Evolutionary conservation across 495 filamentous ascomycete species (phyloP), one percentile per base, ranked within the genome.

Genomic region (Talaromyces borbonicus): DNA sequence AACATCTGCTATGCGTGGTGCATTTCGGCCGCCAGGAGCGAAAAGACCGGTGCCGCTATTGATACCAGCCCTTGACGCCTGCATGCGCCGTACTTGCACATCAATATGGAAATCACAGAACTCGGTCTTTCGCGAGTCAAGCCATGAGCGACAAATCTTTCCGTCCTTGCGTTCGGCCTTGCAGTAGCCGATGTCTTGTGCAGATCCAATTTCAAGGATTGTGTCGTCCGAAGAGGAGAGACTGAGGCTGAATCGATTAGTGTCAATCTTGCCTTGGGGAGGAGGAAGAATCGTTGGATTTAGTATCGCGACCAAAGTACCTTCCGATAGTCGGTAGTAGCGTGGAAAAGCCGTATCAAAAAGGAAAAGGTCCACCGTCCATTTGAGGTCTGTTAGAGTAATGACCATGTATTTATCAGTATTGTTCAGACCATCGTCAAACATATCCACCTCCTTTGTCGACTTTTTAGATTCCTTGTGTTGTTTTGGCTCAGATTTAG

Each of bases 101-200:
- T 95, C 85, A 52, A 94, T 77, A 56, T 99, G 92, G 53, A 85
- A 99, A 49, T 93, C 85, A 65, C 92, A 99, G 59, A 84, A 87
- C 51, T 94, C 84, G 5, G 89, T 95, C 54, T 87, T 85, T 8
- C 86, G 74, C 45, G 72, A 76, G 58, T 99, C 88, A 25, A 99
- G 71, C 93, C 93, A 99, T 38, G 72, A 65, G 20, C 74, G 77
- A 59, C 92, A 99, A 27, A 69, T 68, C 49, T 83, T 75, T 19
- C 90, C 90, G 64, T 95, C 89, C 52, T 84, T 88, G 53, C 84
- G 85, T 39, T 87, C 66, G 14, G 74, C 74, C 58, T 88, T 90
- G 66, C 93, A 99, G 60, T 81, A 96, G 3, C 82, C 87, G 1
- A 99, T 72, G 61, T 99, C 93, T 26, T 86, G 74, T 3, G 86